These are phyloP conservation scores for Ziziphus jujuba DNA, from an alignment of 306 rosid genomes.

Conservation along the genomic window DNA sequence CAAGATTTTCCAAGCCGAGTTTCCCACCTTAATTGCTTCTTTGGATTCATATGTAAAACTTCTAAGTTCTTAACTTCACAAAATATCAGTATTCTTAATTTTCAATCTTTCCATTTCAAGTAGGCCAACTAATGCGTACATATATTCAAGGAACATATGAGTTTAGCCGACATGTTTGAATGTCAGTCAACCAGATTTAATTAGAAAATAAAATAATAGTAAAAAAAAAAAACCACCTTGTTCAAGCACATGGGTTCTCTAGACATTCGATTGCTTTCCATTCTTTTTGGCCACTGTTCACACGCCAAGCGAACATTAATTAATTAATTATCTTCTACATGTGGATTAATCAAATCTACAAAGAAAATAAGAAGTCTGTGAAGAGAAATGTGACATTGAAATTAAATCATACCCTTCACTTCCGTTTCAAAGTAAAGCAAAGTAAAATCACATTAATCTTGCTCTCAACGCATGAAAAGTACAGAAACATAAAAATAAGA, in stretches of 20 bases:
- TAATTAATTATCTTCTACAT: conserved; percentile 1
- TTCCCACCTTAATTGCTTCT: too few species aligned
- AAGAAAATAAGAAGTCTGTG: conserved; percentile 14
- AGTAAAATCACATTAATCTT: conserved; percentile 27
- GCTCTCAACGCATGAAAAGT: conserved; percentile 45
- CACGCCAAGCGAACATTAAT: neutral
- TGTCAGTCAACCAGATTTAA: too few species aligned
- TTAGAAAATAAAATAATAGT: too few species aligned
- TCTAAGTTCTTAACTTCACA: too few species aligned
- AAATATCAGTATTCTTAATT: too few species aligned
- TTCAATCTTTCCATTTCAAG: too few species aligned
- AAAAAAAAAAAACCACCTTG: too few species aligned
- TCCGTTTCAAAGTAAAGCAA: conserved; percentile 47
- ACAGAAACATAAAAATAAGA: conserved; percentile 23
- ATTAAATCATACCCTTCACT: conserved; percentile 24
- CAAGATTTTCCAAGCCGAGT: too few species aligned
- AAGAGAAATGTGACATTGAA: conserved; percentile 13
- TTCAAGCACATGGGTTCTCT: too few species aligned
- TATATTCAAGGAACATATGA: neutral
- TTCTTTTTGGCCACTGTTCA: neutral
- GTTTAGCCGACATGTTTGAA: conserved; percentile 1
- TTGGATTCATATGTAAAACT: too few species aligned
- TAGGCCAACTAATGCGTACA: too few species aligned
- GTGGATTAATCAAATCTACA: conserved; percentile 14
- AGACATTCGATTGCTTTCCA: neutral